Conservation (phyloP, 345 rosid species). For the Citrus hindsii region DNA sequence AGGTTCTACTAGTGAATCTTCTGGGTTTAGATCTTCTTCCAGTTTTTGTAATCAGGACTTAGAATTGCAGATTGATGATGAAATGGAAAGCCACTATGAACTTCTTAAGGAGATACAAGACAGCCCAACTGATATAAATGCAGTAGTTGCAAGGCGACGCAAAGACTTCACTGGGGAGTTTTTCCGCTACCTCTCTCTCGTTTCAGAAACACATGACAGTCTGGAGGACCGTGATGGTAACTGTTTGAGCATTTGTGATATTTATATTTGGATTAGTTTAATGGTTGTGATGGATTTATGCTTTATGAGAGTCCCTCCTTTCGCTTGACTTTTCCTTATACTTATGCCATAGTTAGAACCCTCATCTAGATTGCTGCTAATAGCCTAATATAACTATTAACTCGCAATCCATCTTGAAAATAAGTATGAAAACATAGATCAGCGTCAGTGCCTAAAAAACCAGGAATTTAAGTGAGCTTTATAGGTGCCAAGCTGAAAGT, state of each 20-base stretch:
- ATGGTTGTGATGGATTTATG: neutral
- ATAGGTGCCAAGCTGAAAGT: neutral
- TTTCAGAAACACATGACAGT: constrained; percentile 64
- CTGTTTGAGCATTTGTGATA: neutral
- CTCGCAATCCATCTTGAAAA: neutral
- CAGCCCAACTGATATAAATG: constrained; percentile 73
- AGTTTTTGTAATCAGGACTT: constrained; percentile 36
- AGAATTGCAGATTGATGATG: constrained; percentile 86
- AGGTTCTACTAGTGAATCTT: constrained; percentile 8
- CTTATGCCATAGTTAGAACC: neutral
- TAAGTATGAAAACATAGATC: neutral
- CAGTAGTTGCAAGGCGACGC: constrained; percentile 65
- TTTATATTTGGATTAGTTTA: constrained; percentile 2
- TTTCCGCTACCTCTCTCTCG: constrained; percentile 55
- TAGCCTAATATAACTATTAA: neutral
- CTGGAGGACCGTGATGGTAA: constrained; percentile 92
- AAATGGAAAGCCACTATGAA: constrained; percentile 74
- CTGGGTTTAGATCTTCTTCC: constrained; percentile 25
- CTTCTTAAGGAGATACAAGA: constrained; percentile 82
- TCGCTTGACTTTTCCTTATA: neutral
- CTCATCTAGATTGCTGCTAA: neutral
- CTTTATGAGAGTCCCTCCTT: neutral
- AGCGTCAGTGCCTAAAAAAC: neutral
- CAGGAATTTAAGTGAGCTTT: neutral
- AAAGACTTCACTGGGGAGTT: constrained; percentile 82